Evolutionary conservation across 2,329 filamentous ascomycete genomes (phyloP).

Genomic region (Epichloe baconii): DNA sequence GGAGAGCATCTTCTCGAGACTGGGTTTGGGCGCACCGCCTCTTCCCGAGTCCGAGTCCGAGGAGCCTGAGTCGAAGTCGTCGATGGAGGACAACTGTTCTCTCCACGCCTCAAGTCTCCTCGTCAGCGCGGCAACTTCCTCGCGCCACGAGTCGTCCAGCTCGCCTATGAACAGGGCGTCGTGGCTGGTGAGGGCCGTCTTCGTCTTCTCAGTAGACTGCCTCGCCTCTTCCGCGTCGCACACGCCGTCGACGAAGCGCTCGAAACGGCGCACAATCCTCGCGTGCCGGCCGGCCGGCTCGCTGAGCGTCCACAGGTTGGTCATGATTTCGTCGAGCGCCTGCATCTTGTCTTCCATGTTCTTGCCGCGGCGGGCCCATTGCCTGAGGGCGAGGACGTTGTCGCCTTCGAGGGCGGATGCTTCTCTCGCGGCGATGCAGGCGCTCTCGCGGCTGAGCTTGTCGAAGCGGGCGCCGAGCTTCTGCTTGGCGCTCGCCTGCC

Average conservation of each 20-base stretch:
- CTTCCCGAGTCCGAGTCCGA: not conserved
- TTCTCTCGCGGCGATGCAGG: constrained; percentile 24
- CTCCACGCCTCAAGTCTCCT: constrained; percentile 44
- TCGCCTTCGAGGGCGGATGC: constrained; percentile 31
- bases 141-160: constrained; percentile 44
- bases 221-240: constrained; percentile 34
- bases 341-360: constrained; percentile 43
- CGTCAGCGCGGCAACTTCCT: constrained; percentile 38
- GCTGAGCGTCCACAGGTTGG: constrained; percentile 43
- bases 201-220: constrained; percentile 19
- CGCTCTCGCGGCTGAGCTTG: constrained; percentile 21
- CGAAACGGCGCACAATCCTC: constrained; percentile 42
- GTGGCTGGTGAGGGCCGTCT: constrained; percentile 13
- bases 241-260: constrained; percentile 41
- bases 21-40: constrained; percentile 13
- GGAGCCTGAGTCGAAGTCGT: constrained; percentile 13
- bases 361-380: constrained; percentile 31
- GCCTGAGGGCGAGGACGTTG: constrained; percentile 38
- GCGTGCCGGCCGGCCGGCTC: constrained; percentile 43
- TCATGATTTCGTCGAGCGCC: constrained; percentile 41
- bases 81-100: constrained; percentile 32
- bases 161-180: constrained; percentile 37
- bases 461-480: constrained; percentile 35
- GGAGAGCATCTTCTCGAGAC: constrained; percentile 33
- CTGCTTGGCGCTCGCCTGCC: constrained; percentile 41